Conservation (phyloP, 768 basidiomycete genomes). For the Kwoniella shandongensis region DNA sequence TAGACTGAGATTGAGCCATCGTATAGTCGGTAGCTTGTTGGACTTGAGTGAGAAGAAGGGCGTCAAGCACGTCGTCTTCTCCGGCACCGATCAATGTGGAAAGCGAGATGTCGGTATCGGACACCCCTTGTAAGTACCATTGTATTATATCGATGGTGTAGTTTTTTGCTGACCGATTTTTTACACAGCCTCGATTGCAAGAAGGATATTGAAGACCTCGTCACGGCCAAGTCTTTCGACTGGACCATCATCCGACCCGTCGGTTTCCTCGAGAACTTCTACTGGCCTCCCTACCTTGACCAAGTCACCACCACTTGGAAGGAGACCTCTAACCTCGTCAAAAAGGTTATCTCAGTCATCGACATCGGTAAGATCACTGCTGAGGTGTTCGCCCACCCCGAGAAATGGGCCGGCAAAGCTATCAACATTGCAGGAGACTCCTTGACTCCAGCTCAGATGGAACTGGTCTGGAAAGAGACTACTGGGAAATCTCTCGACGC, state of each 20-base stretch:
- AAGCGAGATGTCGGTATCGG: neutral
- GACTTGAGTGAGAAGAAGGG: constrained; percentile 3
- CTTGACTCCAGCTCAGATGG: constrained; percentile 12
- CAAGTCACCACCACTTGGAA: constrained; percentile 20
- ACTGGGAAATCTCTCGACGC: constrained; percentile 14
- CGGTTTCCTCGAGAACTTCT: constrained; percentile 22
- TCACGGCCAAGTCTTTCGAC: constrained; percentile 2
- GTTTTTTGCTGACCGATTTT: neutral
- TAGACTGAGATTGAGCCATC: neutral
- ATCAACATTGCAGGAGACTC: constrained; percentile 19
- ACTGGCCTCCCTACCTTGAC: constrained; percentile 7
- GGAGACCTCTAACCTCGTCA: constrained; percentile 1
- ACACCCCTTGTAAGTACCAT: neutral
- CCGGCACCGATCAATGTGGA: constrained; percentile 8
- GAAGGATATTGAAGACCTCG: constrained; percentile 4
- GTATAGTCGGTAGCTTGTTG: constrained; percentile 1
- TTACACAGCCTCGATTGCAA: constrained; percentile 24
- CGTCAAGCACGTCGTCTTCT: constrained; percentile 20
- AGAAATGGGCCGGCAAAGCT: constrained; percentile 5
- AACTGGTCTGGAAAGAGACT: no score
- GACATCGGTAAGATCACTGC: constrained; percentile 24
- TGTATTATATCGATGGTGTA: no score
- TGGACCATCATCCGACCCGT: constrained; percentile 24
- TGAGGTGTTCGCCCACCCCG: constrained; percentile 12
- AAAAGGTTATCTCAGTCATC: constrained; percentile 12